Evolutionary conservation across 257 asterid genomes (phyloP).

Genomic region (Verbena officinalis): DNA sequence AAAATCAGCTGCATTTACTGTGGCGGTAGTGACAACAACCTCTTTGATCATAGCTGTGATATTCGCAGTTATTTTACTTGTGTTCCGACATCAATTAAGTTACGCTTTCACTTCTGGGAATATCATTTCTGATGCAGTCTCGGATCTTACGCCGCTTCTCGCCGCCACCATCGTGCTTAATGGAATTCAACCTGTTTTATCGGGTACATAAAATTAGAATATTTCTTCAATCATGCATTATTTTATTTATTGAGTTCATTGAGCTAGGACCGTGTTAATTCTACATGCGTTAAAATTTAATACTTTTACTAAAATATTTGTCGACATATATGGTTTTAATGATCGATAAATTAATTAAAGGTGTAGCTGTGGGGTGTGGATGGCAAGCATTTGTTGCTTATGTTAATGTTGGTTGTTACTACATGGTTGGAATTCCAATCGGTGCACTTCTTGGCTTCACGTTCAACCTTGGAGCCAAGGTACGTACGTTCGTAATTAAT

Average conservation of each 20-base stretch:
- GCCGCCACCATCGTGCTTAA: conserved; percentile 59
- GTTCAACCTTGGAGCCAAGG: conserved; percentile 68
- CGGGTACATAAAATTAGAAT: no score
- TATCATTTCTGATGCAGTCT: conserved; percentile 56
- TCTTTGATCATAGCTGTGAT: conserved; percentile 39
- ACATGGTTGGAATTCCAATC: conserved; percentile 45
- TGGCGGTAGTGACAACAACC: conserved; percentile 44
- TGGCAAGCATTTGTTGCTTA: conserved; percentile 84
- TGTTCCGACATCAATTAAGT: conserved; percentile 53
- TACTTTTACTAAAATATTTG: no score
- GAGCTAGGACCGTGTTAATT: no score
- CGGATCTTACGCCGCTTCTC: conserved; percentile 60
- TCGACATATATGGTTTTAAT: no score
- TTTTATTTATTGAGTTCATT: no score
- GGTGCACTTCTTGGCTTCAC: conserved; percentile 59
- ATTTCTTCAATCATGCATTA: no score
- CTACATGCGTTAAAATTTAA: no score
- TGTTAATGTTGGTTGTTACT: conserved; percentile 64
- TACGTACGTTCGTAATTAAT: neutral
- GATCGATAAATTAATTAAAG: no score
- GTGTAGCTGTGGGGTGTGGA: conserved; percentile 87
- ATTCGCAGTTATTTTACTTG: conserved; percentile 30
- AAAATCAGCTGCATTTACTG: conserved; percentile 69
- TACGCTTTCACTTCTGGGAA: conserved; percentile 59
- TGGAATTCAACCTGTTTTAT: conserved; percentile 73